A percentile compares a stretch with the other conserved stretches of the same genome.
phyloP scores from a whole-genome alignment of 495 filamentous ascomycete genomes.

The Aspergillus indologenus region DNA sequence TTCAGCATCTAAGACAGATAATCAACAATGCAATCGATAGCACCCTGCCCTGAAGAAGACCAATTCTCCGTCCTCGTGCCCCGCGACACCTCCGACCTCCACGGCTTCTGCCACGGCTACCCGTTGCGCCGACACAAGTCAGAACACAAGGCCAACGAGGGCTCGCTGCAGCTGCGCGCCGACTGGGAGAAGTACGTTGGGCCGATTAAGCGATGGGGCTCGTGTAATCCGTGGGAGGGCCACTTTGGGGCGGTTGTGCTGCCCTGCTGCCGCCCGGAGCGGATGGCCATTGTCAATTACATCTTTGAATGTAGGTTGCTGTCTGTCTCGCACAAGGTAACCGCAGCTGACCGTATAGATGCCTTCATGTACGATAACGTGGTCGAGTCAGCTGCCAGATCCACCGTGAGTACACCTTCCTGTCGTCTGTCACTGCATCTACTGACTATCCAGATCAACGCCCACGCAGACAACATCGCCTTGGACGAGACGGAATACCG shows the following conservation, averaged over 20 bases:
- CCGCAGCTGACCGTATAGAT: constrained; percentile 10
- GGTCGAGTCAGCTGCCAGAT: constrained; percentile 22
- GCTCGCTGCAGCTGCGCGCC: constrained; percentile 18
- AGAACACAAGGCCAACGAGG: constrained; percentile 21
- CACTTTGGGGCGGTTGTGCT: constrained; percentile 23
- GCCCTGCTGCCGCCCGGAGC: constrained; percentile 21
- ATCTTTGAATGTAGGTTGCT: constrained; percentile 26
- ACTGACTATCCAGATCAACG: constrained; percentile 14
- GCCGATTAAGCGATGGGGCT: constrained; percentile 24
- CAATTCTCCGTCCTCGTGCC: constrained; percentile 9
- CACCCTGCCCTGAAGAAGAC: constrained; percentile 1
- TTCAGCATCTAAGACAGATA: too few relatives aligned
- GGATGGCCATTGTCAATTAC: constrained; percentile 19
- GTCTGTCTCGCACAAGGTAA: background rate
- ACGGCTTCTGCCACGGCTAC: constrained; percentile 19
- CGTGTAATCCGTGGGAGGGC: constrained; percentile 22
- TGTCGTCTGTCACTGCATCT: background rate
- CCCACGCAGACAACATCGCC: constrained; percentile 17
- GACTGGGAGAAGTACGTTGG: constrained; percentile 24
- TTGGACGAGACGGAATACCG: constrained; percentile 26
- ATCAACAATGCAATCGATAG: background rate
- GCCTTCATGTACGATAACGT: constrained; percentile 28
- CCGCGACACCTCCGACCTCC: constrained; percentile 12
- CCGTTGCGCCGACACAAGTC: constrained; percentile 19
- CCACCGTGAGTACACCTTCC: constrained; percentile 9